Evolutionary conservation across 768 basidiomycete genomes (phyloP).

Genomic region (Xerocomellus amylosporus): DNA sequence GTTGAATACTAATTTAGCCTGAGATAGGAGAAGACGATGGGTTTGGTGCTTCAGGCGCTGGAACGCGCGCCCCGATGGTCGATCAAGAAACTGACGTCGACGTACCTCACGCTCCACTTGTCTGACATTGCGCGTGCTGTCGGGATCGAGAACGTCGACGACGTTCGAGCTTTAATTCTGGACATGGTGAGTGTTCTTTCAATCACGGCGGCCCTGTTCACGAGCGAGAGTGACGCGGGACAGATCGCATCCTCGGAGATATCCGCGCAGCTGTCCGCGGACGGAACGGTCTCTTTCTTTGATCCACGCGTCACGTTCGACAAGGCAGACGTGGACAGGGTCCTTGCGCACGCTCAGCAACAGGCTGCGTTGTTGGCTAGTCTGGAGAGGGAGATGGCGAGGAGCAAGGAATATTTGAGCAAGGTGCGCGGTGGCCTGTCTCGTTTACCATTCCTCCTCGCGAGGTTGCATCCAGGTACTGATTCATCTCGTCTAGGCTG

Average conservation of each 20-base stretch:
- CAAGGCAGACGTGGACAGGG: constrained; percentile 57
- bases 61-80: constrained; percentile 73
- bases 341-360: constrained; percentile 53
- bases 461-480: neutral
- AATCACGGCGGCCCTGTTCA: neutral
- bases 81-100: constrained; percentile 75
- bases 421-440: constrained; percentile 47
- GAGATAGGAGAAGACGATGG: constrained; percentile 66
- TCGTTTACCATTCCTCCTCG: neutral
- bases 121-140: constrained; percentile 60
- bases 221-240: neutral
- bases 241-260: constrained; percentile 75
- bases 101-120: constrained; percentile 76
- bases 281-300: constrained; percentile 72
- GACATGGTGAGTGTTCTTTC: constrained; percentile 58
- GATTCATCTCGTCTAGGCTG: constrained; percentile 18
- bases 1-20: constrained; percentile 4
- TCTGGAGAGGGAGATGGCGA: constrained; percentile 39
- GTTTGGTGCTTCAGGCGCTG: constrained; percentile 65
- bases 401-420: constrained; percentile 67
- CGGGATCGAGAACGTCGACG: constrained; percentile 45
- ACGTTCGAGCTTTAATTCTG: constrained; percentile 57
- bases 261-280: constrained; percentile 60
- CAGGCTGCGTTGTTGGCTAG: constrained; percentile 31
- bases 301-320: constrained; percentile 60